Base-by-base conservation (phyloP, 176 grass and related monocot genomes). In the Carex scoparia region DNA sequence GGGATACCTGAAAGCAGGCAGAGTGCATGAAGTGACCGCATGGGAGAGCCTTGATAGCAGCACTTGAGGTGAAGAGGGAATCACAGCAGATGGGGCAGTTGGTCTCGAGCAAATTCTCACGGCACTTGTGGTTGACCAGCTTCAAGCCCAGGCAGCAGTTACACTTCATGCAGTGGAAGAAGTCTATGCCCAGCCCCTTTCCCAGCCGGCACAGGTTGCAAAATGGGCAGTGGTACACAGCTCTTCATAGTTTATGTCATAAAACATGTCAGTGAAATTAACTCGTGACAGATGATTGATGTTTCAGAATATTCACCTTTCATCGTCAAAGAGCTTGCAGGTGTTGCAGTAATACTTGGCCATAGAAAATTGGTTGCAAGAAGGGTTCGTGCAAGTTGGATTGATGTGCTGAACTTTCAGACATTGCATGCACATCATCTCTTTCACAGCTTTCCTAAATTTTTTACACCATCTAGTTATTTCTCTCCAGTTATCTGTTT, bases 21-120 rank as follows among this genome's bases (percentile, higher is more conserved):
- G 94, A 97, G 78, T 97, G 94, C 92, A 97, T 97, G 61, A 97
- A 97, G 68, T 97, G 94, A 8, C 94, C 94, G 75, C 94, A 97
- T 16, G 92, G 92, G 60, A 94, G 87, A 59, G 90, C 87, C 92
- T 88, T 89, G 48, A 97, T 86, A 69, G 92, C 79, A 30, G 89
- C 92, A 73, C 90, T 97, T 10, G 94, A 97, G 61, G 94, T 97
- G 81, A 94, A 97, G 62, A 97, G 11, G 70, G 86, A 97, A 28
- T 97, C 92, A 1, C 86, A 97, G 54, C 94, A 97, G 18, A 97
- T 94, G 3, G 94, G 94, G 19, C 94, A 97, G 54, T 97, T 97
- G 84, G 88, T 91, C 85, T 97, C 94, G 0, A 97, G 81, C 77
- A 88, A 80, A 33, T 97, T 97, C 81, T 97, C 94, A 14, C 89